Percentiles rank a stretch among this genome's conserved stretches.
These are phyloP conservation scores for Lepidium aucheri DNA, from an alignment of 345 rosid species.

Conservation along the genomic window DNA sequence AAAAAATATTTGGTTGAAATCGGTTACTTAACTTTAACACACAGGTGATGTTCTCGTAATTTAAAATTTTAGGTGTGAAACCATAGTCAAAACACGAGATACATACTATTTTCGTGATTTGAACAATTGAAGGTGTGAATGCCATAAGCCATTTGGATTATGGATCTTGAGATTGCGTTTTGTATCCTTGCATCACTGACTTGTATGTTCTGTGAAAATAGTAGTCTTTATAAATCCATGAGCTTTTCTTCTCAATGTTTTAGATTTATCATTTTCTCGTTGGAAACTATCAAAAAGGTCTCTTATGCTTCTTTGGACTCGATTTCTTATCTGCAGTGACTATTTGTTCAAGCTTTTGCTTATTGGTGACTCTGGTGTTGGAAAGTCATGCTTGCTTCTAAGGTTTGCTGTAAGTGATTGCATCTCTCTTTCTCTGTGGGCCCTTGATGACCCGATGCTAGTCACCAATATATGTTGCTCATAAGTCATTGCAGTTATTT, in stretches of 20 bases:
- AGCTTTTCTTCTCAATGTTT: background rate
- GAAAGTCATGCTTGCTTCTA: conserved; percentile 36
- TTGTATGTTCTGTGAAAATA: background rate
- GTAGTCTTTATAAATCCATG: background rate
- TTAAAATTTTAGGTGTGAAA: too few relatives aligned
- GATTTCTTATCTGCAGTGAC: conserved; percentile 23
- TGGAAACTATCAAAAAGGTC: background rate
- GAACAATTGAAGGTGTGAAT: background rate
- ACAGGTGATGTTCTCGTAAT: background rate
- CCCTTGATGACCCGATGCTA: background rate
- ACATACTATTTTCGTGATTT: too few relatives aligned
- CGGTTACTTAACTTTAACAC: background rate
- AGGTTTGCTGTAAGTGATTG: conserved; percentile 39
- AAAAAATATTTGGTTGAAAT: background rate
- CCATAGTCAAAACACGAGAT: too few relatives aligned
- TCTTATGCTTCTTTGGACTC: background rate
- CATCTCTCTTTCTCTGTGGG: background rate
- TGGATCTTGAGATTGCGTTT: background rate
- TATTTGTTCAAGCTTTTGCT: conserved; percentile 38
- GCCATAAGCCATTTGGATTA: background rate
- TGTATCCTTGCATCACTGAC: background rate
- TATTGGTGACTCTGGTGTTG: conserved; percentile 42
- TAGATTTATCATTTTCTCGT: background rate
- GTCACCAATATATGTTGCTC: background rate
- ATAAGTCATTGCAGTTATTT: background rate